phyloP scores from a whole-genome alignment of 2,329 filamentous ascomycete species.

The Emmonsia crescens region DNA sequence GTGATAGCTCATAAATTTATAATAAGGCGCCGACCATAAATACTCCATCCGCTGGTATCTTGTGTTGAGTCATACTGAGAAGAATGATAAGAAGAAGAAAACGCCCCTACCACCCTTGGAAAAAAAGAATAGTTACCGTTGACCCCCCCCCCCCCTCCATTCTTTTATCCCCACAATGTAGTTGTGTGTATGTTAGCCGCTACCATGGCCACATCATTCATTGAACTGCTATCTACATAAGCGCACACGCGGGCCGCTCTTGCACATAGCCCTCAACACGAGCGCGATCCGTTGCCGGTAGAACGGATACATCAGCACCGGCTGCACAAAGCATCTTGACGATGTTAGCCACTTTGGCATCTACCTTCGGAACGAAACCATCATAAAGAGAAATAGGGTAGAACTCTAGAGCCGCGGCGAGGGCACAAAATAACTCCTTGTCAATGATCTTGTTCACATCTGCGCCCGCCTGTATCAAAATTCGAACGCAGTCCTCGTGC shows the following conservation, averaged over 20 bases:
- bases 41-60: neutral
- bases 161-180: no score
- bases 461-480: neutral
- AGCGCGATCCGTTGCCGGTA: neutral
- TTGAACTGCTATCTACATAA: neutral
- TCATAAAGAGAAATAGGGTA: neutral
- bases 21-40: no score
- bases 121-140: no score
- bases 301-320: neutral
- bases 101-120: neutral
- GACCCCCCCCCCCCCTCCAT: no score
- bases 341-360: neutral
- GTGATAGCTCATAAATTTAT: no score
- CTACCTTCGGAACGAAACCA: neutral
- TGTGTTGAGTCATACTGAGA: neutral
- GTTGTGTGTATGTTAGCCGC: no score
- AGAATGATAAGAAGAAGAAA: neutral
- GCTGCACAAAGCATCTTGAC: neutral
- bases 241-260: neutral
- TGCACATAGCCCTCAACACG: neutral
- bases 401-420: neutral
- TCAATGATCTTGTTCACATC: neutral
- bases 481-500: neutral
- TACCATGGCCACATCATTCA: neutral
- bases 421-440: neutral